phyloP scores from a whole-genome alignment of 2,329 filamentous ascomycete genomes.

The Talaromyces piceae region DNA sequence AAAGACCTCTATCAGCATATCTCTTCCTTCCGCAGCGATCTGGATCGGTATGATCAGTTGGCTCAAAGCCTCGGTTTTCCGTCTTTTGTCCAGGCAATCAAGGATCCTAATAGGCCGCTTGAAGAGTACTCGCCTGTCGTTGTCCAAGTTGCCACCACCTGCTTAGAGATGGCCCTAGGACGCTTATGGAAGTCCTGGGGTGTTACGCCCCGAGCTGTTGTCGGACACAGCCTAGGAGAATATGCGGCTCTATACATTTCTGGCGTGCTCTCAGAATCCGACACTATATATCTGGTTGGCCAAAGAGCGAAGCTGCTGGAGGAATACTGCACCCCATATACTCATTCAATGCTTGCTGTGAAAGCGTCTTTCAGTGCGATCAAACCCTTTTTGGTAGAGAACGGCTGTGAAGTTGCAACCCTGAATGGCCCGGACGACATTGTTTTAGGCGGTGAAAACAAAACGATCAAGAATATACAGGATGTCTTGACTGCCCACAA shows the following conservation, averaged over 20 bases:
- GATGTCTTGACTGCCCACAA: conserved; percentile 16
- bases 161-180: conserved; percentile 31
- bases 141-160: conserved; percentile 29
- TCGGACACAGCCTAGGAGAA: conserved; percentile 37
- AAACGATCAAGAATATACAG: conserved; percentile 50
- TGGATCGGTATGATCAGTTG: conserved; percentile 23
- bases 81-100: conserved; percentile 15
- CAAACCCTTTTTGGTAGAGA: conserved; percentile 36
- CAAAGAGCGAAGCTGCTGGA: conserved; percentile 34
- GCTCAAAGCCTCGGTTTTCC: conserved; percentile 23
- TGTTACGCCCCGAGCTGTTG: conserved; percentile 28
- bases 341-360: conserved; percentile 37
- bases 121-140: conserved; percentile 23
- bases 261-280: conserved; percentile 28
- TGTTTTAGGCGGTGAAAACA: conserved; percentile 55
- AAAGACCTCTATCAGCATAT: conserved; percentile 21
- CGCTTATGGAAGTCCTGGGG: conserved; percentile 29
- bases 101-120: conserved; percentile 12
- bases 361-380: conserved; percentile 9
- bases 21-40: conserved; percentile 17
- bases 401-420: conserved; percentile 53
- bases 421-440: conserved; percentile 69
- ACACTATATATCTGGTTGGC: conserved; percentile 34
- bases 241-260: conserved; percentile 33
- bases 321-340: conserved; percentile 30